Evolutionary conservation across 179 eudicot species (phyloP), one percentile per base, ranked within the genome.

Genomic region (Nepenthes alata): DNA sequence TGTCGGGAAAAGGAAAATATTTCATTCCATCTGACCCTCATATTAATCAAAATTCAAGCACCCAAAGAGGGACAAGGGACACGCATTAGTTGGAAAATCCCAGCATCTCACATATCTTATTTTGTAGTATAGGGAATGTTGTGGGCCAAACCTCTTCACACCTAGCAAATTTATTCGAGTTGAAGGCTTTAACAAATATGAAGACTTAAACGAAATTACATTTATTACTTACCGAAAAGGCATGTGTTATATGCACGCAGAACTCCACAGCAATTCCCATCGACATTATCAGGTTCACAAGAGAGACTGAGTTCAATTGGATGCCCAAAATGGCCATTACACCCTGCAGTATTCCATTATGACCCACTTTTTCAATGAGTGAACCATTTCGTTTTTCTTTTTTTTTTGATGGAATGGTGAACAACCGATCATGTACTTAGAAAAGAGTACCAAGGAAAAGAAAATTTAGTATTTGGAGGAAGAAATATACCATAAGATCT

Each of bases 201-300:
- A 25, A 25, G 25, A 52, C 60, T 52, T 49, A 37, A 59, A 14
- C 53, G 6, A 50, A 44, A 15, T 34, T 48, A 34, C 11, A 57
- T 35, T 16, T 47, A 59, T 3, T n/a, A 80, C 74, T 71, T 59
- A 91, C 98, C 87, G 91, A 78, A 84, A 91, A 91, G 64, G 96
- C 95, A 80, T 91, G 96, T 62, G 96, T 89, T 58, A 91, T 80
- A 69, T 91, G 98, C 57, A 91, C 95, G 59, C 98, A 91, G 75
- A 91, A 91, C 78, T 91, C 98, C 63, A 91, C 98, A 47, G 95
- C 91, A 60, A 91, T 91, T 37, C 98, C 98, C 59, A 91, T 90
- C 14, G 98, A 81, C 98, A 91, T 91, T 52, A 91, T 80, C 53
- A 91, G 98, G 81, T 91, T 91, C 62, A 91, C 98, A 57, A 91